These are phyloP conservation scores for Raddia distichophylla DNA, from an alignment of 176 grass and related monocot genomes.

Conservation along the genomic window DNA sequence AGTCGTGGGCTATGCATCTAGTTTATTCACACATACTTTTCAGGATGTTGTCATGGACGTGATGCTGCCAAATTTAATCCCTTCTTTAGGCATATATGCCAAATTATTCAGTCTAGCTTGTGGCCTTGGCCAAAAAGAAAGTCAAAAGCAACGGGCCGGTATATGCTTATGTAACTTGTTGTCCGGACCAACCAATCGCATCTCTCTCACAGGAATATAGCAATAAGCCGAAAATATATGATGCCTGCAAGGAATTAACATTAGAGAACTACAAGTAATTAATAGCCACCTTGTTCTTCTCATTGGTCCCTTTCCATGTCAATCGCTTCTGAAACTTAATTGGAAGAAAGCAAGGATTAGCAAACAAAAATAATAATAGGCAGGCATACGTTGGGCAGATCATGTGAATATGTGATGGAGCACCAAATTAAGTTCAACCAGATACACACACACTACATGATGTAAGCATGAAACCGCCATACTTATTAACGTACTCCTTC, in stretches of 20 bases:
- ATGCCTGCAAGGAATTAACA: constrained; percentile 31
- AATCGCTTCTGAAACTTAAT: constrained; percentile 19
- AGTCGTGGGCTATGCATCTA: neutral
- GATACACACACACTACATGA: neutral
- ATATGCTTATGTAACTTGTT: constrained; percentile 36
- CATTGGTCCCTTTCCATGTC: constrained; percentile 25
- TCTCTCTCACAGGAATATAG: neutral
- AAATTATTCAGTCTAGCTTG: constrained; percentile 22
- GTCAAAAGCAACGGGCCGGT: constrained; percentile 17
- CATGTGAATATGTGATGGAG: constrained; percentile 18
- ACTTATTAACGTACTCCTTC: neutral
- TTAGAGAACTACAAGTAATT: neutral
- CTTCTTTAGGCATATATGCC: constrained; percentile 3
- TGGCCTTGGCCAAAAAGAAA: constrained; percentile 9
- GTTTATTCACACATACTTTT: constrained; percentile 29
- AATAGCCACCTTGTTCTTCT: neutral
- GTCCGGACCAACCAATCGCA: constrained; percentile 10
- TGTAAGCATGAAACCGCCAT: neutral
- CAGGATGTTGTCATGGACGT: constrained; percentile 31
- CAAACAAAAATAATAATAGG: constrained; percentile 15
- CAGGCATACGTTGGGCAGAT: neutral
- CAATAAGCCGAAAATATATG: constrained; percentile 1
- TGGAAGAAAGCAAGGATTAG: neutral
- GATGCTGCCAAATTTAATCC: constrained; percentile 19
- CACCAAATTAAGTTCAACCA: constrained; percentile 13